Base-by-base conservation (phyloP, 192 early-diverging fungal genomes). In the Chytriomyces hyalinus region DNA sequence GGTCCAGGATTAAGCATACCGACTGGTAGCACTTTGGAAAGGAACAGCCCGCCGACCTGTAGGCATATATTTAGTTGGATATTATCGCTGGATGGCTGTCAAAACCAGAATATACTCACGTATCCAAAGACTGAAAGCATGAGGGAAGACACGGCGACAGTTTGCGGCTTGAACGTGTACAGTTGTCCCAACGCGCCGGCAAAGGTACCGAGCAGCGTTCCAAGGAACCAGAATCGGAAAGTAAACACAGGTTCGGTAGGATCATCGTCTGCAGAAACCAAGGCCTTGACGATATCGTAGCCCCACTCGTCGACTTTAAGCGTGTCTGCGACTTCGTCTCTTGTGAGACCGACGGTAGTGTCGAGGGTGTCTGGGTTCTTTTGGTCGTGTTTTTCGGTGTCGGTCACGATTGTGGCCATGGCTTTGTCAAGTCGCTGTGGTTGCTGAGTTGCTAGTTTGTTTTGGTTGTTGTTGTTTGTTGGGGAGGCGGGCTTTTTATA, bases 181-280 rank as follows among this genome's bases (percentile, higher is more conserved):
- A 69, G 36, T 44, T 69, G 67, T 5, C 67, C 67, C 10, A 69
- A 26, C 2, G 47, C 48, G 1, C 67, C 67, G 10, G 44, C 28
- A 59, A 61, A 73, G 47, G 85, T 85, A 57, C 77, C 75, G 24
- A 88, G 79, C 10, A 88, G 85, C 48, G 83, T 13, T 24, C 43
- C 10, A n/a, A 69, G 82, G 45, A 79, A 79, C 82, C 61, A 88
- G 80, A 43, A 82, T 48, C 87, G 86, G 66, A 89, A 89, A 1
- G 86, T 89, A 47, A 80, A 70, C 22, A 88, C 82, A 62, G 87
- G 87, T 1, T 80, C 59, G 6, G 51, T 82, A 17, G 87, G 81
- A 49, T 88, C 87, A 78, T 88, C 87, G 9, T 75, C n/a, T 24
- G 59, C 22, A n/a, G 67, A 69, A 15, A 69, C 67, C 15, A 69